Percentiles rank a stretch among this genome's conserved stretches.
Evolutionary conservation across 768 basidiomycete species (phyloP).

Genomic region (Amanita fuliginea): DNA sequence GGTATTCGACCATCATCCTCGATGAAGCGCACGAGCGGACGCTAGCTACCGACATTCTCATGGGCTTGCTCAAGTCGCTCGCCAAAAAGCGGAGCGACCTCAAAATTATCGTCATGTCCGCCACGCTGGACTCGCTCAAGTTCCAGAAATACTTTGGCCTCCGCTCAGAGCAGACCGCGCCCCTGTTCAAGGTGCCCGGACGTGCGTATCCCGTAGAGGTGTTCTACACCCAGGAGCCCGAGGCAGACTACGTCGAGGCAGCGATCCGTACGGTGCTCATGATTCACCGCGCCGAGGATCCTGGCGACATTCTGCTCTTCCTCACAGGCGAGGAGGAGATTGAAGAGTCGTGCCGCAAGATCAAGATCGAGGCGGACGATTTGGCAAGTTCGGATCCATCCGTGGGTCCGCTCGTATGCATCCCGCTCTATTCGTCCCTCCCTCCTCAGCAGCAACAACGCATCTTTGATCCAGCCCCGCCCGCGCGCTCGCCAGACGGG

Average conservation of each 20-base stretch:
- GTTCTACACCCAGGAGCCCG: constrained; percentile 87
- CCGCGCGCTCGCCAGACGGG: constrained; percentile 45
- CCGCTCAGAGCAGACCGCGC: constrained; percentile 37
- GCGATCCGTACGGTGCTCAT: constrained; percentile 93
- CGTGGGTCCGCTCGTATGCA: constrained; percentile 80
- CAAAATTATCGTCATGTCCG: constrained; percentile 98
- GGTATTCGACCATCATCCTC: constrained; percentile 96
- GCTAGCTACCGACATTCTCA: constrained; percentile 94
- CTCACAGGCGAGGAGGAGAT: constrained; percentile 98
- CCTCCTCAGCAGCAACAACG: constrained; percentile 93
- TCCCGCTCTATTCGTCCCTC: constrained; percentile 92
- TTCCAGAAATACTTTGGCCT: constrained; percentile 90
- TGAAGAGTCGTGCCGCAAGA: constrained; percentile 90
- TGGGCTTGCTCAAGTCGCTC: constrained; percentile 88
- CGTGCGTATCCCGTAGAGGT: constrained; percentile 94
- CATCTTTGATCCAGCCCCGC: constrained; percentile 87
- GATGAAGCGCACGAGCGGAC: constrained; percentile 99
- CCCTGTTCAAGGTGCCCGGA: constrained; percentile 85
- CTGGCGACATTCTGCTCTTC: constrained; percentile 89
- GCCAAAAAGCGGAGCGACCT: constrained; percentile 76
- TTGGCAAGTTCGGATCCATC: constrained; percentile 58
- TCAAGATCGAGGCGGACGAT: constrained; percentile 85
- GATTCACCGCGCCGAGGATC: constrained; percentile 94
- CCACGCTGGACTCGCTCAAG: constrained; percentile 92
- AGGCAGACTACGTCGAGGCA: constrained; percentile 94